Conservation (phyloP, 495 filamentous ascomycete species). For the Hyphodiscus hymeniophilus region DNA sequence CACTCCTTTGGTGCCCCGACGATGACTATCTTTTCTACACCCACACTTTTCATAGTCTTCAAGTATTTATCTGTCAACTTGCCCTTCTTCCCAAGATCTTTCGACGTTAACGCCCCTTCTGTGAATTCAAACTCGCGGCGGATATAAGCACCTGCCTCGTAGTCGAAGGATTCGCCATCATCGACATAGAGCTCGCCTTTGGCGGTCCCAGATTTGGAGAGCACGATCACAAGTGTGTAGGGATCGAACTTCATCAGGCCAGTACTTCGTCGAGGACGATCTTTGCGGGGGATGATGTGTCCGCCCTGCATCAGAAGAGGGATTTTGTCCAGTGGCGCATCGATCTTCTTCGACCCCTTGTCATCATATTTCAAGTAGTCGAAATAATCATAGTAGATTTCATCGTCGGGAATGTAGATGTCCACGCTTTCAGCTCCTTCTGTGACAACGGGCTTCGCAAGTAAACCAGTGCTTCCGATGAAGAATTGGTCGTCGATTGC, state of each 20-base stretch:
- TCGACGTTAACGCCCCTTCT: constrained; percentile 44
- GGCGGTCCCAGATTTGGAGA: constrained; percentile 63
- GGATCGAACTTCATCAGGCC: constrained; percentile 90
- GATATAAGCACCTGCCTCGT: constrained; percentile 75
- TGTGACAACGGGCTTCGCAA: constrained; percentile 78
- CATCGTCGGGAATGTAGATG: constrained; percentile 79
- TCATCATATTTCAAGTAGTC: constrained; percentile 68
- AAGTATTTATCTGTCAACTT: constrained; percentile 64
- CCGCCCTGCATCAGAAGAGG: constrained; percentile 88
- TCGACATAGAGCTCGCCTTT: constrained; percentile 83
- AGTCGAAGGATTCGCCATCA: constrained; percentile 89
- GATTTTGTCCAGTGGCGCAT: constrained; percentile 74
- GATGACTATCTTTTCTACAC: constrained; percentile 75
- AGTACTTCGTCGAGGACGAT: constrained; percentile 74
- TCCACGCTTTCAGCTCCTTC: constrained; percentile 64
- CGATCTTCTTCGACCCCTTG: constrained; percentile 58
- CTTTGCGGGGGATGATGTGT: constrained; percentile 83
- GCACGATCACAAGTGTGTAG: constrained; percentile 77
- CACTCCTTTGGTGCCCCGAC: constrained; percentile 69
- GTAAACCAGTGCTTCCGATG: constrained; percentile 73
- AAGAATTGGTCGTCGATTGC: constrained; percentile 91
- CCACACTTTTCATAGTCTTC: constrained; percentile 66
- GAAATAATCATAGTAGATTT: constrained; percentile 92
- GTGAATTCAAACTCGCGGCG: constrained; percentile 66
- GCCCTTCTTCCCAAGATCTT: constrained; percentile 43